Percentiles rank a stretch among this genome's conserved stretches.
These are phyloP conservation scores for Hippophae gyantsensis DNA, from an alignment of 306 rosid species.

Conservation along the genomic window DNA sequence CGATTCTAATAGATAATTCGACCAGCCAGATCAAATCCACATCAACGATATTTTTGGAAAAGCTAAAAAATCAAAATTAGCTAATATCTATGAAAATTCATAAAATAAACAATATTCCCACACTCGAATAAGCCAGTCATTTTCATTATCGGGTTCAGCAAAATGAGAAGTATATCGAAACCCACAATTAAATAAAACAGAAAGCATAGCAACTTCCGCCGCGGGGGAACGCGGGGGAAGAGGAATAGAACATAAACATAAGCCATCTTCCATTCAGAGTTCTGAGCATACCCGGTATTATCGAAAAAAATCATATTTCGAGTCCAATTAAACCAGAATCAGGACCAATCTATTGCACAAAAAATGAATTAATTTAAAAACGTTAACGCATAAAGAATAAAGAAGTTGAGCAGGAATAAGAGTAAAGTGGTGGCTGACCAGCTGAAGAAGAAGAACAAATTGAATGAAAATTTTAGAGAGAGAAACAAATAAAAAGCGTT, in stretches of 20 bases:
- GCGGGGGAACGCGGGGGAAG: neutral
- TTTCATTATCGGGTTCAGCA: neutral
- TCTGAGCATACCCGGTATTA: constrained; percentile 14
- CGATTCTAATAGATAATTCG: constrained; percentile 22
- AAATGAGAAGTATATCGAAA: constrained; percentile 8
- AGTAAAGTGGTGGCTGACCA: constrained; percentile 26
- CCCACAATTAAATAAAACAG: neutral
- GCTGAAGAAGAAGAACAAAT: constrained; percentile 14
- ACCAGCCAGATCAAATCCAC: constrained; percentile 35
- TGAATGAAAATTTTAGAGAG: constrained; percentile 35
- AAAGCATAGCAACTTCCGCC: neutral
- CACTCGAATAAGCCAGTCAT: constrained; percentile 1
- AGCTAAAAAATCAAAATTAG: neutral
- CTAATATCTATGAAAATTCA: constrained; percentile 9
- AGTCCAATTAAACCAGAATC: constrained; percentile 23
- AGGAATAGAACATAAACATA: neutral
- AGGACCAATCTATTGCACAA: constrained; percentile 42
- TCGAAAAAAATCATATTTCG: constrained; percentile 14
- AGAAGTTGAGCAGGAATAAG: constrained; percentile 23
- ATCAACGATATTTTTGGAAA: constrained; percentile 9
- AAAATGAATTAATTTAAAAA: constrained; percentile 13
- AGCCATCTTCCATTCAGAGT: constrained; percentile 10
- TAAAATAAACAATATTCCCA: constrained; percentile 3
- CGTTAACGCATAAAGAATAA: constrained; percentile 16
- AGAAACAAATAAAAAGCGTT: constrained; percentile 21